phyloP scores from a whole-genome alignment of 805 yeast species.

The Wickerhamomyces bisporus region DNA sequence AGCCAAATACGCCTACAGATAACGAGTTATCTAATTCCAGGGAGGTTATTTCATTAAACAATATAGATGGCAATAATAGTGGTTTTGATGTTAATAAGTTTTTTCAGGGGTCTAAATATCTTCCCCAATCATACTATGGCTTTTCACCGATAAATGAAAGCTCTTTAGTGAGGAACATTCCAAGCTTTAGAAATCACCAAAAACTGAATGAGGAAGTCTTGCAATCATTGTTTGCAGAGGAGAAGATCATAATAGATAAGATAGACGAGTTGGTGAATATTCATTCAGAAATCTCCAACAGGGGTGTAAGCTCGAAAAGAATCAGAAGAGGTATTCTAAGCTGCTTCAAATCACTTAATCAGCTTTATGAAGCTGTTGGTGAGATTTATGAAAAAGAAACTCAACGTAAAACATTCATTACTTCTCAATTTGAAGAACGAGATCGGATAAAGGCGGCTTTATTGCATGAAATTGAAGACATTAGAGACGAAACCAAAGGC shows the following conservation, averaged over 20 bases:
- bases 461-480: conserved; percentile 29
- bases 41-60: too few species aligned
- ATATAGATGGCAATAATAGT: too few species aligned
- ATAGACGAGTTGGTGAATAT: conserved; percentile 12
- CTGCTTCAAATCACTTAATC: conserved; percentile 31
- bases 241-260: conserved; percentile 11
- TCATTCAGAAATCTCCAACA: conserved; percentile 25
- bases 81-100: too few species aligned
- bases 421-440: conserved; percentile 32
- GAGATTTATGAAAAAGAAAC: conserved; percentile 37
- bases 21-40: not conserved
- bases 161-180: not conserved
- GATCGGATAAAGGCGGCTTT: conserved; percentile 30
- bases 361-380: conserved; percentile 33
- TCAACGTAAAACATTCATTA: conserved; percentile 21
- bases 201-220: conserved; percentile 10
- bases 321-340: conserved; percentile 28
- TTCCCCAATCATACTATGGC: not conserved
- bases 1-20: conserved; percentile 2
- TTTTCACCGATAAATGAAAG: not conserved
- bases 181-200: not conserved
- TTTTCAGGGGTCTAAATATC: not conserved
- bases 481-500: conserved; percentile 32
- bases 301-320: conserved; percentile 28
- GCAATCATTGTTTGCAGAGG: conserved; percentile 16